phyloP scores from a whole-genome alignment of 306 rosid genomes.

The Malus sylvestris region DNA sequence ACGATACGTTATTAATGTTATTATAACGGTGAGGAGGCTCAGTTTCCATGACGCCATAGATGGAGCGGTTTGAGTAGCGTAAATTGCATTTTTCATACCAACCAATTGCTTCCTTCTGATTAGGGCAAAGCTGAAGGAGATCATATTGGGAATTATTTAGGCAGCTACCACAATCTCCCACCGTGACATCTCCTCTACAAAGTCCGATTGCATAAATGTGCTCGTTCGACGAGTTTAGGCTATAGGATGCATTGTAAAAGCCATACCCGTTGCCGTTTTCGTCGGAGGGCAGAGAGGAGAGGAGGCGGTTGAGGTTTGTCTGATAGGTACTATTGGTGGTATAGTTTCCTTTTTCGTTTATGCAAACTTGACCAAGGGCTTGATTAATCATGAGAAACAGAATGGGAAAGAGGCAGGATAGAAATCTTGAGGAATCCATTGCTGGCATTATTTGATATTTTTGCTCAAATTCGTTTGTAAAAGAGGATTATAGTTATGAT shows the following conservation, averaged over 20 bases:
- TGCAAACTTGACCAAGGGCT: constrained; percentile 10
- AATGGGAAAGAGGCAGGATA: constrained; percentile 2
- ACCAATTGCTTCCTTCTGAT: neutral
- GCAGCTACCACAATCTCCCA: neutral
- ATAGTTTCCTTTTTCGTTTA: neutral
- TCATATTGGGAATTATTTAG: neutral
- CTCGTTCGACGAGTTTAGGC: neutral
- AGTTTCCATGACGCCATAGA: neutral
- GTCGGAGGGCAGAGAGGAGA: neutral
- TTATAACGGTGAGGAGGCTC: accelerated
- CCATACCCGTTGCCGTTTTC: neutral
- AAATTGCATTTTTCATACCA: neutral
- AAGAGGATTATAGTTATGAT: too few relatives aligned
- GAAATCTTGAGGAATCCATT: constrained; percentile 12
- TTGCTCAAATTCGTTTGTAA: neutral
- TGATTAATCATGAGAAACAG: neutral
- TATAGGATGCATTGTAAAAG: neutral
- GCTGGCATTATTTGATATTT: neutral
- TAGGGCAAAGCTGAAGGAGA: neutral
- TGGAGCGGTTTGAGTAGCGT: neutral
- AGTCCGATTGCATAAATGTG: neutral
- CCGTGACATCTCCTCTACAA: neutral
- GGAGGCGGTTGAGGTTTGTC: neutral
- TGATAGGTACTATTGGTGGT: neutral
- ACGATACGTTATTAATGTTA: neutral